phyloP scores from a whole-genome alignment of 768 basidiomycete species.

The Xanthoconium stramineum region DNA sequence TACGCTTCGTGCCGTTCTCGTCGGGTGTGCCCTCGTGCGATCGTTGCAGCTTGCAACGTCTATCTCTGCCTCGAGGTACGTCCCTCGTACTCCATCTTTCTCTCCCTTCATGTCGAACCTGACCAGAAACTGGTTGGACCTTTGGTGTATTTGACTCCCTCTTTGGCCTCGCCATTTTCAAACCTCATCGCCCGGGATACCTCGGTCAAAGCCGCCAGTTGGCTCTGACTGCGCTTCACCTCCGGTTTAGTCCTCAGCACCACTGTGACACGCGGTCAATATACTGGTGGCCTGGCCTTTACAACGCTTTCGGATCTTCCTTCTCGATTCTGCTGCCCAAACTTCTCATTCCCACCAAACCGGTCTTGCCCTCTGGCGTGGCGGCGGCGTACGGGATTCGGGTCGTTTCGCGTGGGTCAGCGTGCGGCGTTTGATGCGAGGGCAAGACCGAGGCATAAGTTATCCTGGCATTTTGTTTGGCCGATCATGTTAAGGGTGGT shows the following conservation, averaged over 20 bases:
- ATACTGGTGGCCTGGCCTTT: conserved; percentile 54
- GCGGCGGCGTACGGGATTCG: conserved; percentile 66
- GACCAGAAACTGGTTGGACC: conserved; percentile 52
- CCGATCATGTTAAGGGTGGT: conserved; percentile 52
- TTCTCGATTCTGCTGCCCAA: conserved; percentile 63
- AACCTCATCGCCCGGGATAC: conserved; percentile 43
- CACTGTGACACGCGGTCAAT: conserved; percentile 38
- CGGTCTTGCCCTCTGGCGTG: conserved; percentile 63
- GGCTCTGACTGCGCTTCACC: conserved; percentile 58
- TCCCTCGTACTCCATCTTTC: not conserved
- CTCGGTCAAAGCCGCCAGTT: conserved; percentile 38
- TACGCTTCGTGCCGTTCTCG: conserved; percentile 48
- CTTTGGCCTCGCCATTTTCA: conserved; percentile 49
- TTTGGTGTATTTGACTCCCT: conserved; percentile 56
- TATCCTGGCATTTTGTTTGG: conserved; percentile 41
- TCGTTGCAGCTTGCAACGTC: conserved; percentile 62
- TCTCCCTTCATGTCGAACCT: not conserved
- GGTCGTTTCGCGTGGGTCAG: conserved; percentile 50
- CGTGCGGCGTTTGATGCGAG: conserved; percentile 48
- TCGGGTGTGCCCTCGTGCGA: conserved; percentile 48
- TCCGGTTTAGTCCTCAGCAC: conserved; percentile 49
- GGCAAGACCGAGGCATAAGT: conserved; percentile 50
- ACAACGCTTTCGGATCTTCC: conserved; percentile 60
- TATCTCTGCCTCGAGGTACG: conserved; percentile 58
- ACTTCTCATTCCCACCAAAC: conserved; percentile 60